Conservation (phyloP, 2,329 filamentous ascomycete genomes). For the Penicillium sp. region DNA sequence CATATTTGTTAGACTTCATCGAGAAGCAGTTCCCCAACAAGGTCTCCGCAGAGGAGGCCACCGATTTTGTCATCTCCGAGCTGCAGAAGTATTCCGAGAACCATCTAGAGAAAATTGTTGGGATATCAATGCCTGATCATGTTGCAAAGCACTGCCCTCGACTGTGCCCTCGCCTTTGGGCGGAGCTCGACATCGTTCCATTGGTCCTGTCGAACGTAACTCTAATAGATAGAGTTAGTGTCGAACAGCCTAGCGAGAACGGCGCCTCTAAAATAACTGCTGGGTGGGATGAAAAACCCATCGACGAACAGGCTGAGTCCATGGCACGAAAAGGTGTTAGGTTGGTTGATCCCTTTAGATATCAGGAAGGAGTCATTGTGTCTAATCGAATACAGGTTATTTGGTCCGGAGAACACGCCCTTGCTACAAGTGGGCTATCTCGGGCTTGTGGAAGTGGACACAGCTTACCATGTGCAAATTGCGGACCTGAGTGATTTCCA, state of each 20-base stretch:
- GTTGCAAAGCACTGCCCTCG: conserved; percentile 60
- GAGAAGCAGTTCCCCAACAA: conserved; percentile 56
- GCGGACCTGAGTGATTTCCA: conserved; percentile 58
- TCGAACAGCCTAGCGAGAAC: conserved; percentile 25
- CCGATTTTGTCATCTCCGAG: conserved; percentile 58
- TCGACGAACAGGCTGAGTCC: conserved; percentile 78
- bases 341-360: conserved; percentile 38
- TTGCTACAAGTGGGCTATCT: conserved; percentile 64
- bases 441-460: conserved; percentile 69
- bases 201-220: conserved; percentile 55
- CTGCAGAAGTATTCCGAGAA: conserved; percentile 60
- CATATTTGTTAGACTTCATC: conserved; percentile 71
- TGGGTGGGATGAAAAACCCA: conserved; percentile 53
- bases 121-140: conserved; percentile 64
- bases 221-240: conserved; percentile 11
- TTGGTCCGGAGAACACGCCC: conserved; percentile 69
- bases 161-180: conserved; percentile 70
- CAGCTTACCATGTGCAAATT: conserved; percentile 61
- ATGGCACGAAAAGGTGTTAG: conserved; percentile 76
- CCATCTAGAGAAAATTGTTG: conserved; percentile 71
- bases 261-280: neutral
- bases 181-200: conserved; percentile 72
- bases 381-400: conserved; percentile 52
- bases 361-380: neutral
- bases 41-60: conserved; percentile 47